Evolutionary conservation across 2,329 filamentous ascomycete genomes (phyloP).

Genomic region (Monilinia polystroma): DNA sequence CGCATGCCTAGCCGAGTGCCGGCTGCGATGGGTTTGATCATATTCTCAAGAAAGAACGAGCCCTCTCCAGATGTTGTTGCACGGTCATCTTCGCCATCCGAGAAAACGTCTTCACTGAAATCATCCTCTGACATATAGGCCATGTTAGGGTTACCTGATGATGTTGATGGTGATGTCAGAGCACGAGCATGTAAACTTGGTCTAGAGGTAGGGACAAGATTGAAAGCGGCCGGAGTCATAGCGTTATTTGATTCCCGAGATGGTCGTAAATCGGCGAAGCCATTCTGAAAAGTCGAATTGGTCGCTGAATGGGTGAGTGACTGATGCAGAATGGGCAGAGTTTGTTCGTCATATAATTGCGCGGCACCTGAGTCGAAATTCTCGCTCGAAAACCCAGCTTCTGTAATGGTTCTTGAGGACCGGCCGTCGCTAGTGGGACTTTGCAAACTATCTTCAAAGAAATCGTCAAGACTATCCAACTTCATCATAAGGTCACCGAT

Average conservation of each 20-base stretch:
- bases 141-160: slow-evolving; percentile 54
- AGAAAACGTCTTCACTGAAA: slow-evolving; percentile 69
- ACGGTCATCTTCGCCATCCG: slow-evolving; percentile 67
- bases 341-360: slow-evolving; percentile 88
- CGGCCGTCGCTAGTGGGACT: slow-evolving; percentile 59
- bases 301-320: slow-evolving; percentile 70
- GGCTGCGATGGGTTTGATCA: slow-evolving; percentile 59
- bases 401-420: slow-evolving; percentile 62
- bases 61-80: slow-evolving; percentile 33
- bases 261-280: slow-evolving; percentile 71
- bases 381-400: slow-evolving; percentile 63
- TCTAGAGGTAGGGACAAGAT: slow-evolving; percentile 48
- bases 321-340: slow-evolving; percentile 83
- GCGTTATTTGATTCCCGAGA: slow-evolving; percentile 61
- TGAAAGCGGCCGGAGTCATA: slow-evolving; percentile 63
- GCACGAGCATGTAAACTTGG: slow-evolving; percentile 77
- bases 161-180: slow-evolving; percentile 74
- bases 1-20: slow-evolving; percentile 59
- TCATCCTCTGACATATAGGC: slow-evolving; percentile 78
- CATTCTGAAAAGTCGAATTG: slow-evolving; percentile 78
- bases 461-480: slow-evolving; percentile 76
- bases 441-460: slow-evolving; percentile 67
- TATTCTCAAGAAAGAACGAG: slow-evolving; percentile 59
- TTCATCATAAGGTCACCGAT: slow-evolving; percentile 82
- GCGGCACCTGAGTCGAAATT: slow-evolving; percentile 68